Conservation (phyloP, 2,329 filamentous ascomycete genomes). For the Curvularia sp. region DNA sequence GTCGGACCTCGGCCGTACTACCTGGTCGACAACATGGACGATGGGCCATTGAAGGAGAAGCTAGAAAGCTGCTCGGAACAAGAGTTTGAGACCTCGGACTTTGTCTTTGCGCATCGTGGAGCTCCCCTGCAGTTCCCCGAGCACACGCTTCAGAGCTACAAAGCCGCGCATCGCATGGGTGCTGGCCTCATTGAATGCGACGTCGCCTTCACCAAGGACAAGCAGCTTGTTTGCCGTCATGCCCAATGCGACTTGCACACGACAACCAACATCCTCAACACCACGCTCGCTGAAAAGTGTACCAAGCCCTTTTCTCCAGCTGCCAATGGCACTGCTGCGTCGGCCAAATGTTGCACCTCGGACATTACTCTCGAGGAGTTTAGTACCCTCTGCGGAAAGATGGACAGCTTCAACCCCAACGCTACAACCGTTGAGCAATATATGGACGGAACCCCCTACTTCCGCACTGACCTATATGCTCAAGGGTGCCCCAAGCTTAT, state of each 20-base stretch:
- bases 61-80: slow-evolving; percentile 48
- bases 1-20: slow-evolving; percentile 48
- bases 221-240: slow-evolving; percentile 50
- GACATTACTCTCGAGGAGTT: slow-evolving; percentile 74
- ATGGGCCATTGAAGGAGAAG: slow-evolving; percentile 46
- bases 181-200: slow-evolving; percentile 51
- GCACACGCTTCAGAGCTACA: slow-evolving; percentile 42
- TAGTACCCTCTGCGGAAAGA: slow-evolving; percentile 72
- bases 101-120: slow-evolving; percentile 48
- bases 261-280: slow-evolving; percentile 49
- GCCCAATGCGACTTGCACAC: slow-evolving; percentile 50
- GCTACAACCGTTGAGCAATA: slow-evolving; percentile 66
- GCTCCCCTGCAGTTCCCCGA: slow-evolving; percentile 48
- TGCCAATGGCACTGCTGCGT: slow-evolving; percentile 55
- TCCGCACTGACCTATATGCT: slow-evolving; percentile 70
- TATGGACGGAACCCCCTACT: slow-evolving; percentile 65
- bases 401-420: slow-evolving; percentile 66
- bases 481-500: slow-evolving; percentile 66
- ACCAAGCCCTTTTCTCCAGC: slow-evolving; percentile 47
- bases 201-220: slow-evolving; percentile 49
- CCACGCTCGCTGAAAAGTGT: slow-evolving; percentile 47
- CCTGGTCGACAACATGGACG: slow-evolving; percentile 50
- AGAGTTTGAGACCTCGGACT: slow-evolving; percentile 44
- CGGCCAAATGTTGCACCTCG: slow-evolving; percentile 72
- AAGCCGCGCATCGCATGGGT: slow-evolving; percentile 44